These are phyloP conservation scores for Pyrenopolyporus hunteri DNA, from an alignment of 495 filamentous ascomycete genomes.

Conservation along the genomic window DNA sequence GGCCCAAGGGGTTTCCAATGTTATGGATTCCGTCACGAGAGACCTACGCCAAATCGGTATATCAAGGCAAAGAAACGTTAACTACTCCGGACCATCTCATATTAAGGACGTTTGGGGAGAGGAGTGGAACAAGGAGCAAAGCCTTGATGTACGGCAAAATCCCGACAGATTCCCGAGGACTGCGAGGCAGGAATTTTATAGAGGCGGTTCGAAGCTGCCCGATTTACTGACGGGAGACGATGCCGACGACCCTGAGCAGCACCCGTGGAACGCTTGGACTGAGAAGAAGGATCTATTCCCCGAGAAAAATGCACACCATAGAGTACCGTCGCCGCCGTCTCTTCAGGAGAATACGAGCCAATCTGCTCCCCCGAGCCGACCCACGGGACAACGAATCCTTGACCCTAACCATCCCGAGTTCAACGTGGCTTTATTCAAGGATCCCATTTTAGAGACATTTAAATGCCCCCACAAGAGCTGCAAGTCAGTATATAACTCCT, in stretches of 20 bases:
- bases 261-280: conserved; percentile 16
- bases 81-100: conserved; percentile 2
- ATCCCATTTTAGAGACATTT: conserved; percentile 39
- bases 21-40: conserved; percentile 19
- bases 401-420: conserved; percentile 44
- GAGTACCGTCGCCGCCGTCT: conserved; percentile 6
- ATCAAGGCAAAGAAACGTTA: not conserved
- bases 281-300: conserved; percentile 34
- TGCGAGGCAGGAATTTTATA: conserved; percentile 1
- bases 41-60: conserved; percentile 2
- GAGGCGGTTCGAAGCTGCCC: conserved; percentile 6
- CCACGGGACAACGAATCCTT: conserved; percentile 19
- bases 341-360: conserved; percentile 2
- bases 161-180: conserved; percentile 10
- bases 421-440: conserved; percentile 37
- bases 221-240: conserved; percentile 13
- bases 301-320: conserved; percentile 1
- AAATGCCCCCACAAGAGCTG: conserved; percentile 51
- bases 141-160: not conserved
- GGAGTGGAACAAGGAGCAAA: conserved; percentile 5
- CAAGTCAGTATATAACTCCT: conserved; percentile 38
- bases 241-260: conserved; percentile 6
- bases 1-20: not conserved
- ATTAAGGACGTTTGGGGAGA: conserved; percentile 24
- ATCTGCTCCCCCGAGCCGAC: not conserved